Evolutionary conservation across 2,329 filamentous ascomycete species (phyloP).

Genomic region (Paecilomyces fulvus): DNA sequence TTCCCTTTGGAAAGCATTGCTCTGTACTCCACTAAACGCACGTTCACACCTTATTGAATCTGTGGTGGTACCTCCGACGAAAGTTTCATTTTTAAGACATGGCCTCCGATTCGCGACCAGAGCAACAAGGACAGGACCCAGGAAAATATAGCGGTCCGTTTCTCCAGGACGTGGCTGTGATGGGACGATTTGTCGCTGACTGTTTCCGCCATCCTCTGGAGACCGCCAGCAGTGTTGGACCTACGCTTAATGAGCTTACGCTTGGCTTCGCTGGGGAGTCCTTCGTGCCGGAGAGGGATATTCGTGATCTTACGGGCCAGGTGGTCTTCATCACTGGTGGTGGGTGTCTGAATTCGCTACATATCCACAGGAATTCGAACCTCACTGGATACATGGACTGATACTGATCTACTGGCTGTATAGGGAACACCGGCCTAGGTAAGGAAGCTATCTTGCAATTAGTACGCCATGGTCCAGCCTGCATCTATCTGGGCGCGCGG

Average conservation of each 20-base stretch:
- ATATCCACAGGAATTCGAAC: not conserved
- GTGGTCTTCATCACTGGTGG: constrained; percentile 46
- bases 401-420: constrained; percentile 1
- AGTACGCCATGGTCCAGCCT: constrained; percentile 42
- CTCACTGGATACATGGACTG: not conserved
- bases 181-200: constrained; percentile 12
- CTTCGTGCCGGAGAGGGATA: constrained; percentile 38
- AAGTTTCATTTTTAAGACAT: not conserved
- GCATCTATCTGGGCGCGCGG: constrained; percentile 49
- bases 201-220: constrained; percentile 22
- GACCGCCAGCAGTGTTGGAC: constrained; percentile 21
- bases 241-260: constrained; percentile 27
- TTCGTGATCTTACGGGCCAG: constrained; percentile 40
- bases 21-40: no score
- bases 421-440: constrained; percentile 40
- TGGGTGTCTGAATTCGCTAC: constrained; percentile 12
- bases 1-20: no score
- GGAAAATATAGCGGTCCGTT: not conserved
- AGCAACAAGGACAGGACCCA: not conserved
- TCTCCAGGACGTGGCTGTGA: constrained; percentile 3
- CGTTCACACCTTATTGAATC: not conserved
- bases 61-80: not conserved
- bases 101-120: not conserved
- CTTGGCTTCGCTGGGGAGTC: constrained; percentile 24
- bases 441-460: constrained; percentile 41